These are phyloP conservation scores for Ciborinia camelliae DNA, from an alignment of 2,329 filamentous ascomycete genomes.

Conservation along the genomic window DNA sequence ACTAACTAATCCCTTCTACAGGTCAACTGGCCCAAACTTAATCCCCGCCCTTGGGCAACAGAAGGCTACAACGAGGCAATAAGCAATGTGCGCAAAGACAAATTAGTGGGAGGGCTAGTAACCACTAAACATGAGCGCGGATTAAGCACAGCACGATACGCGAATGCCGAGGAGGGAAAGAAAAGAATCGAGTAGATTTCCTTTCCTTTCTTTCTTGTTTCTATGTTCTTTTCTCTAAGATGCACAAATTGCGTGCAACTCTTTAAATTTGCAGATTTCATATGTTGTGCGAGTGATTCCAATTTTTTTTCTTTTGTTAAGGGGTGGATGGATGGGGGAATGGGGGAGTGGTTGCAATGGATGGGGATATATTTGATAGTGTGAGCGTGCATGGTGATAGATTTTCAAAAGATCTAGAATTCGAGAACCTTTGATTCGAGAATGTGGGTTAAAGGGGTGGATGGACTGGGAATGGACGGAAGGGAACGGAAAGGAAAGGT, in stretches of 20 bases:
- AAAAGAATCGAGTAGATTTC: constrained; percentile 74
- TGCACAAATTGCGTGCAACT: background rate
- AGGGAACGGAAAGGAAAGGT: background rate
- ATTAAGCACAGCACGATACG: constrained; percentile 75
- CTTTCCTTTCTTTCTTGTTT: background rate
- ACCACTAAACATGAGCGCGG: constrained; percentile 70
- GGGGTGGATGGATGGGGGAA: background rate
- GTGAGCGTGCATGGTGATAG: constrained; percentile 6
- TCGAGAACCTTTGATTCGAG: background rate
- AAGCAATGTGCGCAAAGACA: constrained; percentile 75
- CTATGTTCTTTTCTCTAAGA: background rate
- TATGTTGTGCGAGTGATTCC: background rate
- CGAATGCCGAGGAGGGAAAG: constrained; percentile 93
- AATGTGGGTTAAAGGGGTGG: background rate
- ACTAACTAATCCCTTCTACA: constrained; percentile 39
- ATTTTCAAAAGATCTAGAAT: constrained; percentile 1
- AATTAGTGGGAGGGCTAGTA: constrained; percentile 73
- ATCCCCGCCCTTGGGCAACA: constrained; percentile 77
- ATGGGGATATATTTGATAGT: background rate
- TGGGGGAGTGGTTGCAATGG: background rate
- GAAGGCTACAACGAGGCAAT: constrained; percentile 90
- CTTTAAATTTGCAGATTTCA: background rate
- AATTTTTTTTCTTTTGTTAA: background rate
- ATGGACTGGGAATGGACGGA: background rate
- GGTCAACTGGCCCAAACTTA: constrained; percentile 98